Conservation (phyloP, 371 early-diverging fungal genomes). For the Mortierella sp. region DNA sequence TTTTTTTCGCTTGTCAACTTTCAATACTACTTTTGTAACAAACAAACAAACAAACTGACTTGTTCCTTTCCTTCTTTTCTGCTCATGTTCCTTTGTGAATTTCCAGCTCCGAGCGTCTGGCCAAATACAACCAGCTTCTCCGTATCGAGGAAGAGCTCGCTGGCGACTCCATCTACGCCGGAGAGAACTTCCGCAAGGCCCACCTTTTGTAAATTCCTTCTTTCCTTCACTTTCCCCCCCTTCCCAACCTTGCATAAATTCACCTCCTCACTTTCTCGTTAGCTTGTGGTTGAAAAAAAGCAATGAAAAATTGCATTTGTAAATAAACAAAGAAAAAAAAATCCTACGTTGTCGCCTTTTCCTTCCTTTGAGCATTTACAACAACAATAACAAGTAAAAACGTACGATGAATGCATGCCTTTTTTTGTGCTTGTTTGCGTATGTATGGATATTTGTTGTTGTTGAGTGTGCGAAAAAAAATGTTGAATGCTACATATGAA, state of each 20-base stretch:
- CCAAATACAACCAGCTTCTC: conserved; percentile 99
- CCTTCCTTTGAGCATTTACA: too few species aligned
- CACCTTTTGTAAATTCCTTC: conserved; percentile 65
- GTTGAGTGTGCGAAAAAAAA: too few species aligned
- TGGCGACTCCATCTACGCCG: conserved; percentile 89
- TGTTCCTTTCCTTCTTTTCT: too few species aligned
- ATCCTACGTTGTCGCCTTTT: too few species aligned
- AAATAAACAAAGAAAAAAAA: conserved; percentile 6
- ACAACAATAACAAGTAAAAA: too few species aligned
- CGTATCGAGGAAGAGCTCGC: conserved; percentile 93
- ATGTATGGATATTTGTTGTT: too few species aligned
- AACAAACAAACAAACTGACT: too few species aligned
- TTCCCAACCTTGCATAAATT: background rate
- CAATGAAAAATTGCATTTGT: conserved; percentile 2
- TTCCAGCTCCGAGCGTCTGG: conserved; percentile 88
- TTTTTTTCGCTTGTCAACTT: too few species aligned
- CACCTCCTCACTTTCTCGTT: background rate
- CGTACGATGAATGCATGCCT: too few species aligned
- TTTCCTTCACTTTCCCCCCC: background rate
- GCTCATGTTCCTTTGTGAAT: background rate
- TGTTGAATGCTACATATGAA: too few species aligned
- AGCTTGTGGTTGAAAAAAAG: background rate
- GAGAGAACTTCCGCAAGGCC: conserved; percentile 92
- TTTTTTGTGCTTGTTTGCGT: too few species aligned
- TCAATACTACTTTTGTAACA: too few species aligned